Evolutionary conservation across 768 basidiomycete genomes (phyloP).

Genomic region (Cystobasidium tubakii): DNA sequence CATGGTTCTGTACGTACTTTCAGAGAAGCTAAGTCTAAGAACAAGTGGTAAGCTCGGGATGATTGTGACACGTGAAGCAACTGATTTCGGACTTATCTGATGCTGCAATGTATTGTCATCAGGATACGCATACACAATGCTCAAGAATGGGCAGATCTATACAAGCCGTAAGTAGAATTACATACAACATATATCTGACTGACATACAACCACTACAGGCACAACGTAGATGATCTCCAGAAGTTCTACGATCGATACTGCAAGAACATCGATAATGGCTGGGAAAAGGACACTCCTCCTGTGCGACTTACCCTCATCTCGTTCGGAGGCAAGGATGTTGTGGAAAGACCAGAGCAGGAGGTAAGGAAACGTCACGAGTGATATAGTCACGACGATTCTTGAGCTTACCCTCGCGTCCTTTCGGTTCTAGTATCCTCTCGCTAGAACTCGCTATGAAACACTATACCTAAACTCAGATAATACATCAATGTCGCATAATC

Average conservation of each 20-base stretch:
- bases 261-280: slow-evolving; percentile 39
- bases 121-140: slow-evolving; percentile 18
- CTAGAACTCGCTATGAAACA: slow-evolving; percentile 38
- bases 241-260: slow-evolving; percentile 41
- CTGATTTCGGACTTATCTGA: too few species aligned
- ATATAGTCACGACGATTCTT: neutral
- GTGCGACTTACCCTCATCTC: slow-evolving; percentile 38
- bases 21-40: slow-evolving; percentile 30
- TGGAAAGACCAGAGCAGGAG: slow-evolving; percentile 37
- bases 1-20: slow-evolving; percentile 41
- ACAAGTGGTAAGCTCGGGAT: slow-evolving; percentile 34
- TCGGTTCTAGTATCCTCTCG: slow-evolving; percentile 31
- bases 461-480: slow-evolving; percentile 34
- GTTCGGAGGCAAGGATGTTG: slow-evolving; percentile 38
- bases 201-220: neutral
- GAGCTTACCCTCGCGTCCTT: neutral
- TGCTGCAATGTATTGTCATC: too few species aligned
- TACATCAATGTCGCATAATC: slow-evolving; percentile 10
- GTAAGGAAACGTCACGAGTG: neutral
- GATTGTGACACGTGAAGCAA: too few species aligned
- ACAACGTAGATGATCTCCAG: slow-evolving; percentile 34
- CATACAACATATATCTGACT: neutral
- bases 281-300: slow-evolving; percentile 38
- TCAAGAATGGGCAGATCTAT: slow-evolving; percentile 43
- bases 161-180: slow-evolving; percentile 27